Evolutionary conservation across 2,329 filamentous ascomycete species (phyloP).

Genomic region (Calonectria henricotiae): DNA sequence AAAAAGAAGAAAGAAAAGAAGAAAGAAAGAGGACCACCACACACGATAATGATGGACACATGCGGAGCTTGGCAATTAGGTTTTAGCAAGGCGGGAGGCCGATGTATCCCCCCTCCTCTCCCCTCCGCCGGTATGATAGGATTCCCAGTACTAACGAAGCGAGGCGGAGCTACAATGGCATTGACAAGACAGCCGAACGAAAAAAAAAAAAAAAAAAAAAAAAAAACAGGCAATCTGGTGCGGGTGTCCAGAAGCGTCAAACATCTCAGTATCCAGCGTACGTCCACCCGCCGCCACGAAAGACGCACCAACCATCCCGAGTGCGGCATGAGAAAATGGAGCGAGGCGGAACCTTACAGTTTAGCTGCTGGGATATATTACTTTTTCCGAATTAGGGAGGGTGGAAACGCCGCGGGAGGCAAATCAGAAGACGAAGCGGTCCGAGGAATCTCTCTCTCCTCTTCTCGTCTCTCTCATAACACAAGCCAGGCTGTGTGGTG

Average conservation of each 20-base stretch:
- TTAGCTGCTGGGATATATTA: slow-evolving; percentile 34
- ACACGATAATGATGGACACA: neutral
- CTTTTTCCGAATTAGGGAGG: slow-evolving; percentile 30
- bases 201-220: neutral
- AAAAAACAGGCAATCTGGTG: neutral
- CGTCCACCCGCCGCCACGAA: slow-evolving; percentile 29
- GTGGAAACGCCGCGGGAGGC: slow-evolving; percentile 22
- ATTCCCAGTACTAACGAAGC: slow-evolving; percentile 19
- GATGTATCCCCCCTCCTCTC: neutral
- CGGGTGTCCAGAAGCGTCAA: slow-evolving; percentile 27
- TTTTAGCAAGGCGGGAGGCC: slow-evolving; percentile 4
- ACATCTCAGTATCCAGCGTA: slow-evolving; percentile 17
- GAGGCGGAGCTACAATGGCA: slow-evolving; percentile 27
- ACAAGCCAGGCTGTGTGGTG: slow-evolving; percentile 19
- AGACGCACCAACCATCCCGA: slow-evolving; percentile 32
- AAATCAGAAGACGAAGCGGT: slow-evolving; percentile 22
- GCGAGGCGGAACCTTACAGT: slow-evolving; percentile 28
- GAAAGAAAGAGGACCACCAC: neutral
- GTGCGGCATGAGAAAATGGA: slow-evolving; percentile 29
- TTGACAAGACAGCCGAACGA: slow-evolving; percentile 17
- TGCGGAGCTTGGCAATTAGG: slow-evolving; percentile 8
- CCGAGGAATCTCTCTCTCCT: slow-evolving; percentile 28
- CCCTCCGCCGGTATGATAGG: slow-evolving; percentile 8
- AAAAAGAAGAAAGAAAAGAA: neutral
- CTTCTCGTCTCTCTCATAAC: slow-evolving; percentile 29